A percentile compares a stretch with the other conserved stretches of the same genome.
These are phyloP conservation scores for Mycena alexandri DNA, from an alignment of 768 basidiomycete species.

Conservation along the genomic window DNA sequence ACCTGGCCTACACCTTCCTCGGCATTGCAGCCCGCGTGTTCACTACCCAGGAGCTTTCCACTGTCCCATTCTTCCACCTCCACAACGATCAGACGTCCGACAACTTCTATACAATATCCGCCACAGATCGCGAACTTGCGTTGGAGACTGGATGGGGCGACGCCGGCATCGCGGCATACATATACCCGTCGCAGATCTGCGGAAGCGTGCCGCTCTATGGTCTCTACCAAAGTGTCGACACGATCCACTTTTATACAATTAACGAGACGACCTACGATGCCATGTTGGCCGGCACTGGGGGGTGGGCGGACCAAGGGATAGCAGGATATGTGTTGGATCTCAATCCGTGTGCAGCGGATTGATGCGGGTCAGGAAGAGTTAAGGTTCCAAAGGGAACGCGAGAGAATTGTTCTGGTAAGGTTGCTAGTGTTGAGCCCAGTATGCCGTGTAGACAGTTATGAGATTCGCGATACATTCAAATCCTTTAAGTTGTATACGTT, in stretches of 20 bases:
- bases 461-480: too few relatives aligned
- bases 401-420: too few relatives aligned
- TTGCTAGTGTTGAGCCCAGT: too few relatives aligned
- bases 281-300: not conserved
- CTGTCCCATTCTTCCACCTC: too few relatives aligned
- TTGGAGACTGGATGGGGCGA: not conserved
- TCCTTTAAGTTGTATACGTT: too few relatives aligned
- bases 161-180: not conserved
- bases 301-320: not conserved
- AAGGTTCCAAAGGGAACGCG: too few relatives aligned
- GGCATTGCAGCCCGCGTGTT: constrained; percentile 11
- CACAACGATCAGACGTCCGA: too few relatives aligned
- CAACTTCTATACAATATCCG: not conserved
- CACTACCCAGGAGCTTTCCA: too few relatives aligned
- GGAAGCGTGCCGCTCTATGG: constrained; percentile 17
- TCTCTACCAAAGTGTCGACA: not conserved
- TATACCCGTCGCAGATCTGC: too few relatives aligned
- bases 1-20: not conserved
- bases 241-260: not conserved
- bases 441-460: too few relatives aligned
- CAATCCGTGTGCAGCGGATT: too few relatives aligned
- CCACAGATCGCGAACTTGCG: not conserved
- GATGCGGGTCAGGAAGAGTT: too few relatives aligned
- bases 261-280: not conserved
- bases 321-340: constrained; percentile 60